These are phyloP conservation scores for Uronychia setigera DNA, from an alignment of 73 alveolate species.

Conservation along the genomic window DNA sequence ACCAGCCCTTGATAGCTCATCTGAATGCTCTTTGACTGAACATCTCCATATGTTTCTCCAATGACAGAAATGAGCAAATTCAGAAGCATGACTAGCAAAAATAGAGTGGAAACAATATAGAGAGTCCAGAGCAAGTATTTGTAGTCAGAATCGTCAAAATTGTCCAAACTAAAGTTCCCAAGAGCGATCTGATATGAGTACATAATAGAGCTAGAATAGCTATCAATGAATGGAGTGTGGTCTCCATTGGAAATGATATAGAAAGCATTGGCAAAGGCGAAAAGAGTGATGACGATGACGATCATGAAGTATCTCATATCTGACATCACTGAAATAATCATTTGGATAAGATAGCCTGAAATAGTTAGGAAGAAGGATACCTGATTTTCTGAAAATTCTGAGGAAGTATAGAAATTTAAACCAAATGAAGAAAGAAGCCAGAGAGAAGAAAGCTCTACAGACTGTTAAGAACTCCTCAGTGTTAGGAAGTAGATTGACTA, in stretches of 20 bases:
- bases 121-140: background rate
- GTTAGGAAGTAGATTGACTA: background rate
- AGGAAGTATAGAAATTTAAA: constrained; percentile 50
- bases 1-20: constrained; percentile 38
- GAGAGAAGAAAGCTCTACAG: constrained; percentile 8
- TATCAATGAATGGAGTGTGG: background rate
- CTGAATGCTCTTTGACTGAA: background rate
- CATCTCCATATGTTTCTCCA: constrained; percentile 39
- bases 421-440: constrained; percentile 50
- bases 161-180: background rate
- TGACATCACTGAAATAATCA: constrained; percentile 18
- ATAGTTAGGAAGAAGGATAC: background rate
- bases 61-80: constrained; percentile 48
- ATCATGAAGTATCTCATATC: constrained; percentile 45
- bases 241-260: background rate
- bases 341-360: constrained; percentile 29
- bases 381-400: constrained; percentile 32
- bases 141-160: background rate
- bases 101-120: constrained; percentile 4
- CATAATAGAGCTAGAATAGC: background rate
- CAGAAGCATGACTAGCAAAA: constrained; percentile 41
- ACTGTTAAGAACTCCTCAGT: background rate
- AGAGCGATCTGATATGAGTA: background rate
- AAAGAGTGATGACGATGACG: constrained; percentile 16
- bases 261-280: constrained; percentile 43